Percentiles rank a stretch among this genome's conserved stretches.
Conservation (phyloP, 2,329 filamentous ascomycete species). For the Zasmidium angulare region DNA sequence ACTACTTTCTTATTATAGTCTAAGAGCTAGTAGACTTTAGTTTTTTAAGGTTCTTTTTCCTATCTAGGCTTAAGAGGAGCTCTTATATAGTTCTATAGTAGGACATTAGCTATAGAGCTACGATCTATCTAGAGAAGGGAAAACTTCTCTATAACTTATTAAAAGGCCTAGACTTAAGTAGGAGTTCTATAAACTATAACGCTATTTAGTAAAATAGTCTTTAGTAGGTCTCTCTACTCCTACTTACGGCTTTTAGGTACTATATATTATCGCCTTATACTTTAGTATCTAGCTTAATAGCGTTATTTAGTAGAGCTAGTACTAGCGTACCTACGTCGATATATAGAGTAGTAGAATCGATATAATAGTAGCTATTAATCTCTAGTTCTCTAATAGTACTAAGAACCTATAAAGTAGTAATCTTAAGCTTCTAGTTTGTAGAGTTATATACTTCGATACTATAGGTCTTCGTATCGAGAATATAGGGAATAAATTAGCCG, state of each 20-base stretch:
- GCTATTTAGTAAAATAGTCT: not conserved
- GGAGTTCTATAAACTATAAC: not conserved
- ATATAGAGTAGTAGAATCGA: not conserved
- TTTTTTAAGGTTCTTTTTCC: not conserved
- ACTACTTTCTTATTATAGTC: not conserved
- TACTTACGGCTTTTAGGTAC: not conserved
- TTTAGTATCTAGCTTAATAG: no score
- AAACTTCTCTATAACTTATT: not conserved
- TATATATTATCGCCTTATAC: not conserved
- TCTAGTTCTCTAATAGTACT: not conserved
- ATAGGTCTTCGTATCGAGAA: not conserved
- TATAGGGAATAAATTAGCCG: not conserved
- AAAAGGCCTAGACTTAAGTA: not conserved
- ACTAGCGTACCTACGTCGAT: not conserved
- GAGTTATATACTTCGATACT: not conserved
- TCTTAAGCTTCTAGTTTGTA: not conserved
- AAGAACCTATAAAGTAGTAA: not conserved
- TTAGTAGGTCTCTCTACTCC: not conserved
- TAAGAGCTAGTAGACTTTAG: not conserved
- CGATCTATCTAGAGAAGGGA: not conserved
- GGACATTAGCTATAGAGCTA: not conserved
- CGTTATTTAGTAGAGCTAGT: not conserved
- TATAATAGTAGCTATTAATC: not conserved
- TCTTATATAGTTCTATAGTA: not conserved
- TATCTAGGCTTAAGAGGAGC: not conserved